Evolutionary conservation across 2,329 filamentous ascomycete genomes (phyloP), one percentile per base, ranked within the genome.

Genomic region (Delphinella strobiligena): DNA sequence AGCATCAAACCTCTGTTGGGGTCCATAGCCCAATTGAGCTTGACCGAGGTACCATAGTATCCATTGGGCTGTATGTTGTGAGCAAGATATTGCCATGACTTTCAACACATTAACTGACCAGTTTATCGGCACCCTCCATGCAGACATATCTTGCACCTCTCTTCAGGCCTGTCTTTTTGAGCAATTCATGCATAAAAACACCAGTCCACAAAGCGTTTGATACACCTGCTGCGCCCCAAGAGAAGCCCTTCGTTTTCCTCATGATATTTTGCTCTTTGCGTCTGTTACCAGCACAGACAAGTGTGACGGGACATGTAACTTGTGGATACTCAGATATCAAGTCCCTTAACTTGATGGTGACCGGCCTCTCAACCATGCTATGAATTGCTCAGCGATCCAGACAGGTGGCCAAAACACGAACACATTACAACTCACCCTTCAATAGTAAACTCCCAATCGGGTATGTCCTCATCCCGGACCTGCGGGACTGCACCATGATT

Each of bases 211-310:
- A 63, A 0, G 86, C 85, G 0, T 85, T 95, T 0, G 86, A 93
- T 4, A 95, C 58, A 17, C 87, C 88, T 3, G 84, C 87, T 1
- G 88, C 70, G 27, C 88, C 88, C 88, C 88, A 95, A 2, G 86
- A 93, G 62, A 95, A 95, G 0, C 88, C 88, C 52, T 94, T 93
- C 1, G 83, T 85, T 59, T 94, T 94, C 12, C 85, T 73, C 3
- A 94, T 83, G 37, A 85, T 70, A 50, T 95, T 95, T 55, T 94
- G 88, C 61, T 95, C 88, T 62, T 94, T 94, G 22, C 88, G 74
- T 43, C 88, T 72, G 58, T 95, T 95, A 1, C 88, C 88, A 3
- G 88, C 88, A 58, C 88, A 95, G 16, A 94, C 87, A 1, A 95
- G 72, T 0, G 88, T 94, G 44, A 95, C 72, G 0, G 88, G 88